These are phyloP conservation scores for Phytophthora pluvialis DNA, from an alignment of 352 stramenopile species.

Conservation along the genomic window DNA sequence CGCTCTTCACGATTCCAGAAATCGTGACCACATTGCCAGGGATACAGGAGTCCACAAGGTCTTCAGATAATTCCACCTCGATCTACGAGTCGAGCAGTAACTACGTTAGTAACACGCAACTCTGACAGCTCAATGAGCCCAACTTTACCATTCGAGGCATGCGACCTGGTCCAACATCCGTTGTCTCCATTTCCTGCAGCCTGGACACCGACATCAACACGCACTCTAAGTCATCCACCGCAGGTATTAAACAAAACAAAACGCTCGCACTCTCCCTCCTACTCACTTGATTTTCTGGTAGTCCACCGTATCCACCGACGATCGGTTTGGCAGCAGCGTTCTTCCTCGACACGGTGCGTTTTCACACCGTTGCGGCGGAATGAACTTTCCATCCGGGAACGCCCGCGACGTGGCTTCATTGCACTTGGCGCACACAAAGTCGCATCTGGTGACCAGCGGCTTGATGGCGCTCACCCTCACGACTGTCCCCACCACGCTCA, in stretches of 20 bases:
- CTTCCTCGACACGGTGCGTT: constrained; percentile 63
- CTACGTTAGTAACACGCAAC: background rate
- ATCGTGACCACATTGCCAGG: constrained; percentile 96
- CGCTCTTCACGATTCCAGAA: constrained; percentile 93
- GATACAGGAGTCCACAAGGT: constrained; percentile 96
- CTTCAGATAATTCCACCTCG: constrained; percentile 89
- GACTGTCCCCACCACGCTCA: constrained; percentile 74
- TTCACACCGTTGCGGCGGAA: constrained; percentile 66
- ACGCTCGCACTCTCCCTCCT: background rate
- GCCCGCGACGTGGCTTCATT: constrained; percentile 65
- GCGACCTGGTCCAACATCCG: constrained; percentile 82
- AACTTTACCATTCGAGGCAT: constrained; percentile 82
- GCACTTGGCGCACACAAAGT: constrained; percentile 89
- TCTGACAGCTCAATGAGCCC: background rate
- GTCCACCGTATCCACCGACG: constrained; percentile 89
- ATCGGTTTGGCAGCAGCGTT: constrained; percentile 82
- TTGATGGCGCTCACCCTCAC: constrained; percentile 88
- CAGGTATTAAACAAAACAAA: constrained; percentile 3
- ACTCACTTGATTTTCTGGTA: constrained; percentile 90
- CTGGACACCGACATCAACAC: constrained; percentile 35
- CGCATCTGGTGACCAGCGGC: constrained; percentile 83
- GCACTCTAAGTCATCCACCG: no score
- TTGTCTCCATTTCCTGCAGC: constrained; percentile 93
- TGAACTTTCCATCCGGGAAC: constrained; percentile 87
- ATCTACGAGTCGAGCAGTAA: constrained; percentile 48